Base-by-base conservation (phyloP, 169 alveolate species). In the Eimeria falciformis region DNA sequence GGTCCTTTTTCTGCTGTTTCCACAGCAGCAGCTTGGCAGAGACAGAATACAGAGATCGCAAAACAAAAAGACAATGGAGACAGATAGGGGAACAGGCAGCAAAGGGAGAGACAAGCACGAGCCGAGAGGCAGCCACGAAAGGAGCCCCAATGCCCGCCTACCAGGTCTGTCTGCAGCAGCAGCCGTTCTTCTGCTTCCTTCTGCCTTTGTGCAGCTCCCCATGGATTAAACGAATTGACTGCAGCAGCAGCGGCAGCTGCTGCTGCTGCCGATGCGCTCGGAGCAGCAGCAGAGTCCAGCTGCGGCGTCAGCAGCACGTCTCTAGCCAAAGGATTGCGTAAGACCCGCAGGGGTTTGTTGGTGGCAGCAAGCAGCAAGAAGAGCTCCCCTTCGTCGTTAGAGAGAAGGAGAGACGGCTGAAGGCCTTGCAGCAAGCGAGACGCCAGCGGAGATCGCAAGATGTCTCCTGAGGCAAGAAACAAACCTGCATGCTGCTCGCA, bases 401-500 rank as follows among this genome's bases (percentile, higher is more conserved):
- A 91, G n/a, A 94, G 91, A 29, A 94, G 91, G 45, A 94, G 66
- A 0, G 94, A 81, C 33, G 89, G 93, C 33, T 92, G 95, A 68
- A 94, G 90, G 18, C 96, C 95, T 55, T 81, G 53, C 50, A 94
- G 90, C 56, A 94, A 55, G 14, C 91, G 93, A 50, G 88, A 65
- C 11, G 95, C 86, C 71, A 92, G 68, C 23, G 96, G 94, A 50
- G 90, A 92, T 21, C 84, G 87, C 23, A 73, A 47, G 33, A 92
- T 66, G 81, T 91, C 90, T 14, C 96, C 89, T 45, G 93, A 78
- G 21, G 95, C 88, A 46, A 94, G 43, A 33, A 83, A 92, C 21
- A 94, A 65, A 37, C 95, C 95, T 62, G 94, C 91, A 71, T 94
- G 95, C 84, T 94, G 96, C 69, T 94, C 96, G 73, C 96, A 94